These are phyloP conservation scores for Parasitella parasitica DNA, from an alignment of 371 early-diverging fungal genomes.

Conservation along the genomic window DNA sequence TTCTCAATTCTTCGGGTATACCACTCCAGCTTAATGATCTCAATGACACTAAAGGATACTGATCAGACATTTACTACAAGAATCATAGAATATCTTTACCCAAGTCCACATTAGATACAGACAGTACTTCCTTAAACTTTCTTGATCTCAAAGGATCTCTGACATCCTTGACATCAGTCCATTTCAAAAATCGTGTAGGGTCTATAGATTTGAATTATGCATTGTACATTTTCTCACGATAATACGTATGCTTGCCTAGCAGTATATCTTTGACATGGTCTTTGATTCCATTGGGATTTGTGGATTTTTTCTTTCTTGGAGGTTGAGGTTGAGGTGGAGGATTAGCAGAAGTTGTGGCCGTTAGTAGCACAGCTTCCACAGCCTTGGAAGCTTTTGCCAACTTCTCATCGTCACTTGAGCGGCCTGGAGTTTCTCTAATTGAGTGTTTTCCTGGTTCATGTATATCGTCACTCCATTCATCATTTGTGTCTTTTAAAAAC, in stretches of 20 bases:
- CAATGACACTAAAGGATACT: slow-evolving; percentile 48
- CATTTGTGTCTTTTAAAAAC: slow-evolving; percentile 52
- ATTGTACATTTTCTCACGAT: background rate
- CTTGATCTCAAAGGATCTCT: slow-evolving; percentile 32
- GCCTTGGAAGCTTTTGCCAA: slow-evolving; percentile 5
- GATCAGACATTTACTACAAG: background rate
- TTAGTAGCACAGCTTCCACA: slow-evolving; percentile 3
- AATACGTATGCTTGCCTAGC: slow-evolving; percentile 2
- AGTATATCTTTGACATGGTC: slow-evolving; percentile 19
- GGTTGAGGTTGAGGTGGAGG: background rate
- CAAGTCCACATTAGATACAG: slow-evolving; percentile 73
- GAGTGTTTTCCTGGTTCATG: slow-evolving; percentile 10
- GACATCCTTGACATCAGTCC: slow-evolving; percentile 17
- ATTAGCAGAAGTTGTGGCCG: background rate
- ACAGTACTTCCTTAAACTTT: slow-evolving; percentile 76
- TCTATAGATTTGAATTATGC: slow-evolving; percentile 4
- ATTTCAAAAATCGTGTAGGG: slow-evolving; percentile 22
- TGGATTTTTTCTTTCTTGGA: slow-evolving; percentile 6
- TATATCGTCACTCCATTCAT: slow-evolving; percentile 53
- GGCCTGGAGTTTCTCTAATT: background rate
- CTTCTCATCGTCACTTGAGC: slow-evolving; percentile 1
- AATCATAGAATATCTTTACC: slow-evolving; percentile 33
- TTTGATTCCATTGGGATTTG: slow-evolving; percentile 18
- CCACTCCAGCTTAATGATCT: slow-evolving; percentile 90
- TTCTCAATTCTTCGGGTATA: slow-evolving; percentile 81